A percentile compares a stretch with the other conserved stretches of the same genome.
phyloP scores from a whole-genome alignment of 768 basidiomycete species.

The Leucosporidium creatinivorum region DNA sequence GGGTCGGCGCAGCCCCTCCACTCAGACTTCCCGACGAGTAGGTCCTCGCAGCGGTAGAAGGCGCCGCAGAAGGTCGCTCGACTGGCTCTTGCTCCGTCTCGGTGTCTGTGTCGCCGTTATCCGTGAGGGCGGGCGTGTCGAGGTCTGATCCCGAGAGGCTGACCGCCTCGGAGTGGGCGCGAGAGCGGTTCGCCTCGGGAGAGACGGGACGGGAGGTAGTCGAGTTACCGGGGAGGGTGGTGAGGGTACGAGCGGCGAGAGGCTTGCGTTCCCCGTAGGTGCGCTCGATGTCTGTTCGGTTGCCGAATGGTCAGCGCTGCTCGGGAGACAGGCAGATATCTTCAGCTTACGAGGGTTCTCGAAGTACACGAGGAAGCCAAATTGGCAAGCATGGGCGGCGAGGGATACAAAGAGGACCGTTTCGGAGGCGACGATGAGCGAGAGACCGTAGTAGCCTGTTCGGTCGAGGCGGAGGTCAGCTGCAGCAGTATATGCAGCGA shows the following conservation, averaged over 20 bases:
- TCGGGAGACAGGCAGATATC: too few species aligned
- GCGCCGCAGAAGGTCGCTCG: neutral
- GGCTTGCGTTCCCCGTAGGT: conserved; percentile 88
- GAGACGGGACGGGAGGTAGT: neutral
- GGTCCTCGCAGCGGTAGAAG: neutral
- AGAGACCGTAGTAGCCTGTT: conserved; percentile 73
- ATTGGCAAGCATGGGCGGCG: conserved; percentile 91
- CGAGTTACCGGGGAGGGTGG: conserved; percentile 19
- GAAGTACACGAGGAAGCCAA: conserved; percentile 88
- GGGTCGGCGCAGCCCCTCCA: neutral
- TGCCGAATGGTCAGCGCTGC: too few species aligned
- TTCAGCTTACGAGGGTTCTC: conserved; percentile 97
- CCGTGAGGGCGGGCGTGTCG: neutral
- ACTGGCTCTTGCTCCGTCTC: conserved; percentile 51
- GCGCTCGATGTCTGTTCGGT: conserved; percentile 74
- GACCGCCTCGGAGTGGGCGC: neutral
- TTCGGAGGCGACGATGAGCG: conserved; percentile 80
- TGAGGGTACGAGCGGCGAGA: conserved; percentile 72
- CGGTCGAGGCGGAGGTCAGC: neutral
- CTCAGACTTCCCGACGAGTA: neutral
- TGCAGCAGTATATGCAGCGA: neutral
- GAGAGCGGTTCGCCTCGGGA: neutral
- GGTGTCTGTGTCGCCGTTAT: conserved; percentile 53
- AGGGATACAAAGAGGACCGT: conserved; percentile 86
- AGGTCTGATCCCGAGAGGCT: neutral